Base-by-base conservation (phyloP, 23 red algal genomes). In the Cyanidioschyzon merolae region DNA sequence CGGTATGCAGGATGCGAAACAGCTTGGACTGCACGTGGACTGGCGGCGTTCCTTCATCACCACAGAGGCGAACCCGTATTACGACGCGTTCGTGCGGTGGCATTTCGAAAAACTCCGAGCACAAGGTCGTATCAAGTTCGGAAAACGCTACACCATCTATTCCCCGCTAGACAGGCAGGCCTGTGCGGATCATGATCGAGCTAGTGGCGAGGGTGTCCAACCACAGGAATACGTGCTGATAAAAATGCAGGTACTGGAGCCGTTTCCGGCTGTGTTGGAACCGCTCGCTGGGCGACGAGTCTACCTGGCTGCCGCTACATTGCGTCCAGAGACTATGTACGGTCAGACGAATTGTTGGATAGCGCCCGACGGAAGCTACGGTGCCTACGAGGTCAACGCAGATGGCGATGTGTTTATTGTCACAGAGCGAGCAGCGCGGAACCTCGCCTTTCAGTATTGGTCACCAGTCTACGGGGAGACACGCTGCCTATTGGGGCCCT, bases 11-110 rank as follows among this genome's bases (percentile, higher is more conserved):
- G 88, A 98, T 57, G 82, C 90, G 41, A 79, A 79, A 2, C 67
- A 39, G 41, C 82, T 98, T 34, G 94, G 94, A 36, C 79, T 92
- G 41, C 82, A 89, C 63, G 82, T 84, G 15, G 94, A 98, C 37
- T 98, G 94, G 94, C 84, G 94, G 37, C 84, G 94, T 39, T 87
- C 86, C 0, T 98, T 98, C 76, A 98, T 98, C 84, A 98, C 94
- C 57, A 98, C 94, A 26, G 86, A 92, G 32, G 94, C 87, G 30
- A 98, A 98, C 50, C 88, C 94, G 31, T 98, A 90, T 76, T 98
- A 98, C 77, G 94, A 98, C 79, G 90, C 94, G 36, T 98, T 98
- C 76, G 86, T 98, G 29, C 88, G 88, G 32, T 98, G 94, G 94
- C 94, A 98, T 82, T 91, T 98, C 67, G 89, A 83, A 34, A 86